Evolutionary conservation across 2,329 filamentous ascomycete genomes (phyloP).

Genomic region (Fonsecaea pedrosoi): DNA sequence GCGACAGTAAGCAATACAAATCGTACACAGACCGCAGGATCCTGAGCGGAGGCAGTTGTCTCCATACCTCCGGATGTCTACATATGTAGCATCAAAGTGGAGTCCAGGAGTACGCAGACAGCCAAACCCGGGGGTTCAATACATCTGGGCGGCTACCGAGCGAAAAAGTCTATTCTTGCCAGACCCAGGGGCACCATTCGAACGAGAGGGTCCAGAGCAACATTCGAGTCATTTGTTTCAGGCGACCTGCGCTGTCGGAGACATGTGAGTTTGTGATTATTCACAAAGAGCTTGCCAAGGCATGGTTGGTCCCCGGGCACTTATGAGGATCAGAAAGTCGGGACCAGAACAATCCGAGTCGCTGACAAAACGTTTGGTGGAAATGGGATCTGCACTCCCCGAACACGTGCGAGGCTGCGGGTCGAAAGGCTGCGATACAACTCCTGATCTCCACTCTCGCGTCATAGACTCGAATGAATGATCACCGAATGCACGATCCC

Average conservation of each 20-base stretch:
- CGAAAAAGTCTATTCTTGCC: neutral
- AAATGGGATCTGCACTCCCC: neutral
- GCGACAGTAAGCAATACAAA: neutral
- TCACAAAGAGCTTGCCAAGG: neutral
- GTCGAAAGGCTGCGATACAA: neutral
- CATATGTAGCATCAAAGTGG: neutral
- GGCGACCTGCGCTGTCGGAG: neutral
- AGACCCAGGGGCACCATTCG: neutral
- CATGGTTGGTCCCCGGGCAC: neutral
- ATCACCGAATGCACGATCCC: conserved; percentile 5
- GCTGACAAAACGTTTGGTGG: conserved; percentile 11
- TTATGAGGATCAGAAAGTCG: conserved; percentile 4
- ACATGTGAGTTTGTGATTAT: neutral
- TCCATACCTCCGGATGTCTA: neutral
- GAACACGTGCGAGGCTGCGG: conserved; percentile 24
- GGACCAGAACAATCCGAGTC: conserved; percentile 18
- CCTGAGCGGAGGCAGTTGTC: neutral
- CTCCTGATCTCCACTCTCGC: conserved; percentile 9
- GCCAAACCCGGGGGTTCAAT: neutral
- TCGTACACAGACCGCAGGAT: neutral
- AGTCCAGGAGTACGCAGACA: neutral
- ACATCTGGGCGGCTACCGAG: neutral
- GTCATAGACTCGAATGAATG: conserved; percentile 14
- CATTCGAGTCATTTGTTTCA: neutral
- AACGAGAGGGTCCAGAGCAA: neutral